A percentile compares a stretch with the other conserved stretches of the same genome.
Conservation (phyloP, 2,329 filamentous ascomycete species). For the Claviceps humidiphila region DNA sequence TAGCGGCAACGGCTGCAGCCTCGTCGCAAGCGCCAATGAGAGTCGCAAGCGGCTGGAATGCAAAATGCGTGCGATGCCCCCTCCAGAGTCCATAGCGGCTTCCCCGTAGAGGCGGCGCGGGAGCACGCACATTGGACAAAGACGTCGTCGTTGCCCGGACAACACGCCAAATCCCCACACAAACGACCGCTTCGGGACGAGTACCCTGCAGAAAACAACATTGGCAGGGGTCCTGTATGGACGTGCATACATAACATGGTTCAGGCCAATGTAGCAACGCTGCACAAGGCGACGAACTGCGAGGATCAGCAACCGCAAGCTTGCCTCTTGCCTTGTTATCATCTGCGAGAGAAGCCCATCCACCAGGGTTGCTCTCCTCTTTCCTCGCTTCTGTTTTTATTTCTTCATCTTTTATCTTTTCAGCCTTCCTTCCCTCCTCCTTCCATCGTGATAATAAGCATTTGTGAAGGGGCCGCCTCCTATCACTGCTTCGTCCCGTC, state of each 20-base stretch:
- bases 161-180: neutral
- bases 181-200: neutral
- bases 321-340: too few species aligned
- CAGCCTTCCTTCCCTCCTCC: too few species aligned
- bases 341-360: too few species aligned
- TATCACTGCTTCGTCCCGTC: too few species aligned
- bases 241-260: neutral
- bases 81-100: neutral
- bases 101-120: neutral
- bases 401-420: too few species aligned
- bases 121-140: neutral
- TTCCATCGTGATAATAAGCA: too few species aligned
- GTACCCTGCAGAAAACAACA: neutral
- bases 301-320: too few species aligned
- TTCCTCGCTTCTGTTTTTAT: too few species aligned
- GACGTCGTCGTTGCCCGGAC: neutral
- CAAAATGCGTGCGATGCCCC: neutral
- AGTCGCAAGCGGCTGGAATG: neutral
- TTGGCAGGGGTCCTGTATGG: neutral
- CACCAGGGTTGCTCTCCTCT: too few species aligned
- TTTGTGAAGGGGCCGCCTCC: too few species aligned
- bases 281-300: too few species aligned
- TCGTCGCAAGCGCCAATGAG: neutral
- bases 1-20: neutral
- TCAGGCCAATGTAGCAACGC: too few species aligned